Evolutionary conservation across 1,284 basidiomycete genomes (phyloP).

Genomic region (Ganoderma multipileum): DNA sequence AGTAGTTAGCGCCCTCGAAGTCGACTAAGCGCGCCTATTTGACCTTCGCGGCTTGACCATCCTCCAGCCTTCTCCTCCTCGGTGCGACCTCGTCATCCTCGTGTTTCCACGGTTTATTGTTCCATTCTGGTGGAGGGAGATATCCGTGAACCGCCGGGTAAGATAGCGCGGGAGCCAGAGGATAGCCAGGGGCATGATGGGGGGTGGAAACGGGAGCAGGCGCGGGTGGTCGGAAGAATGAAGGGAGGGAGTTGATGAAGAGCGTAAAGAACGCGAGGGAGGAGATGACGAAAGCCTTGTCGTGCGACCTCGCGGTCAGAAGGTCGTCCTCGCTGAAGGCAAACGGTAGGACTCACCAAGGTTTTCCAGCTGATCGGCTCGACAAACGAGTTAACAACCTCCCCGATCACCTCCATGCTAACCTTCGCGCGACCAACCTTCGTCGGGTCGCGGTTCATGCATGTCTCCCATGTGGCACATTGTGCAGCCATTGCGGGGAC

Average conservation of each 20-base stretch:
- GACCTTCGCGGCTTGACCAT: constrained; percentile 65
- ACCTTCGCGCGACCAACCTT: constrained; percentile 90
- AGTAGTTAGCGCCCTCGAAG: background rate
- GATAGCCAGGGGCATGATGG: constrained; percentile 44
- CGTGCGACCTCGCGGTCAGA: background rate
- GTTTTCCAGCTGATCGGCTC: constrained; percentile 98
- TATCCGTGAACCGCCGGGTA: constrained; percentile 52
- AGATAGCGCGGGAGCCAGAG: constrained; percentile 49
- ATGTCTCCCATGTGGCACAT: constrained; percentile 92
- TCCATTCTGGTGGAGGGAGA: constrained; percentile 51
- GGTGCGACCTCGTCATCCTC: constrained; percentile 49
- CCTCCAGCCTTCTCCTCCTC: constrained; percentile 68
- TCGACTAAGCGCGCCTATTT: constrained; percentile 20
- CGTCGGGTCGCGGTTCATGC: constrained; percentile 94
- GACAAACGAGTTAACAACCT: constrained; percentile 95
- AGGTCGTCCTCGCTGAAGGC: background rate
- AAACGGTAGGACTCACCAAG: constrained; percentile 60
- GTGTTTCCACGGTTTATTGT: constrained; percentile 37
- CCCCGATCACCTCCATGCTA: constrained; percentile 93
- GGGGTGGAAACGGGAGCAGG: constrained; percentile 28
- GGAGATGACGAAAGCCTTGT: constrained; percentile 78
- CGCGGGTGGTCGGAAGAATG: constrained; percentile 71
- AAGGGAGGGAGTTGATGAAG: constrained; percentile 85
- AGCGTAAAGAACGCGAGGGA: constrained; percentile 83
- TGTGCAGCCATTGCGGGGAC: constrained; percentile 87